Percentiles rank a stretch among this genome's conserved stretches.
phyloP scores from a whole-genome alignment of 2,329 filamentous ascomycete species.

The Fusarium sp. region DNA sequence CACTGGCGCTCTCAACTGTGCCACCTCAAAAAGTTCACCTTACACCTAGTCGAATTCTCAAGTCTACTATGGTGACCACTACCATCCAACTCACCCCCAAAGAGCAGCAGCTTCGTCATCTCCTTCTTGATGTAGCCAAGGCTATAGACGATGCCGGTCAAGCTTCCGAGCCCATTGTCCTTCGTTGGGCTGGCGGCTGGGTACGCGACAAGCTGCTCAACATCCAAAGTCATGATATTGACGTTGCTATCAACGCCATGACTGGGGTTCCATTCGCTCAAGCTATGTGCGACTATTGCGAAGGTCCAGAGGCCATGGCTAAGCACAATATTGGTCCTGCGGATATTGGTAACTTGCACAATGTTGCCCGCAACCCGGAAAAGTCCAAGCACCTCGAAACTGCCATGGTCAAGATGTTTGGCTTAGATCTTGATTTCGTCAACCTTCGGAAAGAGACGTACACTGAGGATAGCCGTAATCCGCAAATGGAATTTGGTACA shows the following conservation, averaged over 20 bases:
- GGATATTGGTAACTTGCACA: constrained; percentile 83
- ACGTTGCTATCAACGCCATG: constrained; percentile 88
- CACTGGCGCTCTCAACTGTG: constrained; percentile 1
- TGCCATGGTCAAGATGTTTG: constrained; percentile 86
- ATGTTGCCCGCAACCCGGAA: constrained; percentile 91
- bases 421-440: constrained; percentile 92
- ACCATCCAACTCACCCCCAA: constrained; percentile 72
- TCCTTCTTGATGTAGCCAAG: constrained; percentile 85
- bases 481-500: constrained; percentile 93
- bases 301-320: constrained; percentile 68
- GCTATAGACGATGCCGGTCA: constrained; percentile 66
- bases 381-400: constrained; percentile 98
- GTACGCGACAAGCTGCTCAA: constrained; percentile 86
- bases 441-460: constrained; percentile 95
- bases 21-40: constrained; percentile 1
- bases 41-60: not conserved
- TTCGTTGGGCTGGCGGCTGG: constrained; percentile 89
- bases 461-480: constrained; percentile 87
- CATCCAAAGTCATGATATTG: constrained; percentile 81
- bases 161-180: constrained; percentile 67
- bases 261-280: constrained; percentile 82
- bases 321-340: constrained; percentile 70
- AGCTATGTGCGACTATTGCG: constrained; percentile 77
- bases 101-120: constrained; percentile 78
- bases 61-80: constrained; percentile 39